Evolutionary conservation across 257 asterid genomes (phyloP).

Genomic region (Nicotiana tabacum): DNA sequence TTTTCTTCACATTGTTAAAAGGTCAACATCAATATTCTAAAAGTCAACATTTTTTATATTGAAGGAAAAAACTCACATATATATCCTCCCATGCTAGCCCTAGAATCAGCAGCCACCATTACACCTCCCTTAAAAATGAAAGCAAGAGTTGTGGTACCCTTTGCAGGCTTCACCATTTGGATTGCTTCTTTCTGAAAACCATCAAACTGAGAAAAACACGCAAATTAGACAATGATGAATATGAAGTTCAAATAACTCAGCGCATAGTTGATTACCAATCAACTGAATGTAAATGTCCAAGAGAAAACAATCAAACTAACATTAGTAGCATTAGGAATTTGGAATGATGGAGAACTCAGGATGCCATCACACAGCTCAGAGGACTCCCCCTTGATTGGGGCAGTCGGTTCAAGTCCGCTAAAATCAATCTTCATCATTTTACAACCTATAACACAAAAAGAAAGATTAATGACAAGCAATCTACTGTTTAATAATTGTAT

Average conservation of each 20-base stretch:
- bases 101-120: slow-evolving; percentile 87
- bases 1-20: neutral
- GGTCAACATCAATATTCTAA: too few species aligned
- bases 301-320: slow-evolving; percentile 32
- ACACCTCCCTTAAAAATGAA: slow-evolving; percentile 84
- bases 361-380: slow-evolving; percentile 41
- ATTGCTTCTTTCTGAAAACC: slow-evolving; percentile 81
- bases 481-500: too few species aligned
- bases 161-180: slow-evolving; percentile 97
- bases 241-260: neutral
- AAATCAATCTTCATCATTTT: slow-evolving; percentile 68
- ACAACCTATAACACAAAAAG: slow-evolving; percentile 14
- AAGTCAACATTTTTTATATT: too few species aligned
- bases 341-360: slow-evolving; percentile 46
- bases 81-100: slow-evolving; percentile 97
- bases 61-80: slow-evolving; percentile 52
- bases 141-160: slow-evolving; percentile 82
- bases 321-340: slow-evolving; percentile 52
- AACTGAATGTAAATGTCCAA: neutral
- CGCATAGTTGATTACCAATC: neutral
- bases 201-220: slow-evolving; percentile 48
- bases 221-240: neutral
- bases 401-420: slow-evolving; percentile 59
- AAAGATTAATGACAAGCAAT: neutral
- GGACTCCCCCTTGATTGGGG: slow-evolving; percentile 33